Conservation (phyloP, 2,329 filamentous ascomycete genomes). For the Diaporthe helianthi region DNA sequence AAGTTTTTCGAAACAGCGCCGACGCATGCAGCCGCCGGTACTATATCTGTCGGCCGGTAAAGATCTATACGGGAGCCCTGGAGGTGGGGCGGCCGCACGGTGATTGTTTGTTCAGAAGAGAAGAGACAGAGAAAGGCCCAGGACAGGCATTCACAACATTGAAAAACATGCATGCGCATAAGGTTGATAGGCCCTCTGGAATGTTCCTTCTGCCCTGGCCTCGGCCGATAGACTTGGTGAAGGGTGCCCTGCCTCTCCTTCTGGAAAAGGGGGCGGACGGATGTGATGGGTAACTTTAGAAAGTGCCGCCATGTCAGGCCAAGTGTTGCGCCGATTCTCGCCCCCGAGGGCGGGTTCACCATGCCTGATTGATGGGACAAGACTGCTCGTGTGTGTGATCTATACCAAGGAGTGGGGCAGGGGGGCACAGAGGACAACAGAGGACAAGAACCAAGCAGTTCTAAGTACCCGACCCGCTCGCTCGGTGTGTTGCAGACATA, state of each 20-base stretch:
- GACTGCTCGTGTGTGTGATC: conserved; percentile 7
- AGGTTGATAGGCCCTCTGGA: not conserved
- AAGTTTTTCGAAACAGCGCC: conserved; percentile 1
- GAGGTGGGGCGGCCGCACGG: not conserved
- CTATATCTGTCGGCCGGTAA: conserved; percentile 21
- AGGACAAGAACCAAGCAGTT: not conserved
- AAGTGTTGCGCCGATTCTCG: not conserved
- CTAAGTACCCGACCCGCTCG: not conserved
- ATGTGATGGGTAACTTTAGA: not conserved
- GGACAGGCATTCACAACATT: not conserved
- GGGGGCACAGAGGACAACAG: too few relatives aligned
- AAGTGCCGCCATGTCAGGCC: not conserved
- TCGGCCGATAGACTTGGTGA: not conserved
- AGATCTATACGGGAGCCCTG: not conserved
- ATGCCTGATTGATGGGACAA: not conserved
- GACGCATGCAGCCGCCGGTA: conserved; percentile 1
- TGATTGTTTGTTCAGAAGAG: not conserved
- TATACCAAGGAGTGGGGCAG: not conserved
- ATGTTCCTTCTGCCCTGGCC: not conserved
- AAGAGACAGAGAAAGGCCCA: not conserved
- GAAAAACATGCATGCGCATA: too few relatives aligned
- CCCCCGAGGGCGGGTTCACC: not conserved
- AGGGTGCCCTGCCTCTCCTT: not conserved
- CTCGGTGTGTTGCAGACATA: not conserved
- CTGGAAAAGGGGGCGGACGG: not conserved